Percentiles rank a stretch among this genome's conserved stretches.
These are phyloP conservation scores for Stereocaulon alpinum DNA, from an alignment of 495 filamentous ascomycete genomes.

Conservation along the genomic window DNA sequence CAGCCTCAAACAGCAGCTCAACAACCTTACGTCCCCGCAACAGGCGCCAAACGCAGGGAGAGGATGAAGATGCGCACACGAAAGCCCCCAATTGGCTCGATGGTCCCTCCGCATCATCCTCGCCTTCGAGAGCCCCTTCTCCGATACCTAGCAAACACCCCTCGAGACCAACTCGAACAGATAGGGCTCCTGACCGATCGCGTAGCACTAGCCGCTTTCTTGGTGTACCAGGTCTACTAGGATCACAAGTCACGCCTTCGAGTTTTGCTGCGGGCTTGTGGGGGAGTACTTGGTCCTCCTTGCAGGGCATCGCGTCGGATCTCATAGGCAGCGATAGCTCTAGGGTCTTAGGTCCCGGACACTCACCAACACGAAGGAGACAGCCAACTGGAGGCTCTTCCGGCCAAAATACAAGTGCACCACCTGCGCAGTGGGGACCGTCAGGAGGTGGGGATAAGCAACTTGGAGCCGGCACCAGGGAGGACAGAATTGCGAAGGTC, in stretches of 20 bases:
- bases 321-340: conserved; percentile 39
- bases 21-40: conserved; percentile 19
- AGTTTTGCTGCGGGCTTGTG: conserved; percentile 35
- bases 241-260: conserved; percentile 28
- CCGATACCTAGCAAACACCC: conserved; percentile 39
- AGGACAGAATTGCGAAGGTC: conserved; percentile 45
- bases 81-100: conserved; percentile 9
- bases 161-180: conserved; percentile 21
- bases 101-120: conserved; percentile 19
- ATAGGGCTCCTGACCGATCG: conserved; percentile 22
- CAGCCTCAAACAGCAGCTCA: conserved; percentile 14
- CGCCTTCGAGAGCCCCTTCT: conserved; percentile 36
- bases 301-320: conserved; percentile 44
- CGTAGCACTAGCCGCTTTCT: conserved; percentile 24
- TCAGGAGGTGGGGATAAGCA: conserved; percentile 31
- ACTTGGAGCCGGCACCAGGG: conserved; percentile 44
- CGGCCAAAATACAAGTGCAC: conserved; percentile 31
- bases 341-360: conserved; percentile 25
- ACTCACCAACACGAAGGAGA: conserved; percentile 28
- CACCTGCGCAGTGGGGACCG: conserved; percentile 47
- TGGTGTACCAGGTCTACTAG: conserved; percentile 22
- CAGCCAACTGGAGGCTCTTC: conserved; percentile 38
- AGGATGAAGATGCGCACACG: conserved; percentile 2
- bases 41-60: conserved; percentile 13
- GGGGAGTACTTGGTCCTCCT: conserved; percentile 44